Conservation (phyloP, 345 rosid genomes). For the Populus simonii region DNA sequence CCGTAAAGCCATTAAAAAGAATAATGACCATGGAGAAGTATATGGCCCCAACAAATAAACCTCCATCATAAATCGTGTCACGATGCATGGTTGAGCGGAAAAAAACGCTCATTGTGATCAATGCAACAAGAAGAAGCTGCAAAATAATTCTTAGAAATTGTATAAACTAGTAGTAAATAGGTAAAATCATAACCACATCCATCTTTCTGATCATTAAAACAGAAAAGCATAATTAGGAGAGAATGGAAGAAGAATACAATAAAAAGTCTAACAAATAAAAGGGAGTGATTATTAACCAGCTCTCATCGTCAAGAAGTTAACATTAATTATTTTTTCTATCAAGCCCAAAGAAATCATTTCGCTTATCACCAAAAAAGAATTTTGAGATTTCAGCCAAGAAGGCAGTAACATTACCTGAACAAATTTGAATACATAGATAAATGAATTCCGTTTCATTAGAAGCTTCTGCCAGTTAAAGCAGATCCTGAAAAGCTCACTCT, state of each 20-base stretch:
- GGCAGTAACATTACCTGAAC: constrained; percentile 60
- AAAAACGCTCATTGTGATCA: constrained; percentile 95
- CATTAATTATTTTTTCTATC: neutral
- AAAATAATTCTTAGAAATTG: constrained; percentile 19
- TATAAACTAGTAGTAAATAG: constrained; percentile 8
- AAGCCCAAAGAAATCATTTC: neutral
- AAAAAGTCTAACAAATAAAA: neutral
- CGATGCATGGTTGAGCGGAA: constrained; percentile 82
- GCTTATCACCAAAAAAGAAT: neutral
- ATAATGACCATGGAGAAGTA: constrained; percentile 97
- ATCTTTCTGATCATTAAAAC: neutral
- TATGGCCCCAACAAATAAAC: constrained; percentile 75
- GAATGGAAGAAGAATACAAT: neutral
- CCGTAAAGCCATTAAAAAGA: constrained; percentile 96
- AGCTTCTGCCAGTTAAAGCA: constrained; percentile 82
- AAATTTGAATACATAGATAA: constrained; percentile 88
- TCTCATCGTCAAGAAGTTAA: neutral
- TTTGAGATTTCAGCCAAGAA: neutral
- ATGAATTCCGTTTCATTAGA: constrained; percentile 87
- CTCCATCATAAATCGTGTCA: constrained; percentile 78
- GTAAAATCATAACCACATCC: neutral
- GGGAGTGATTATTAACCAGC: neutral
- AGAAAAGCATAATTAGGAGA: no score
- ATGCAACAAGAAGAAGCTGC: constrained; percentile 89
- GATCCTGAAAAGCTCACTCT: constrained; percentile 69